Evolutionary conservation across 768 basidiomycete genomes (phyloP).

Genomic region (Boletus subparvulus): DNA sequence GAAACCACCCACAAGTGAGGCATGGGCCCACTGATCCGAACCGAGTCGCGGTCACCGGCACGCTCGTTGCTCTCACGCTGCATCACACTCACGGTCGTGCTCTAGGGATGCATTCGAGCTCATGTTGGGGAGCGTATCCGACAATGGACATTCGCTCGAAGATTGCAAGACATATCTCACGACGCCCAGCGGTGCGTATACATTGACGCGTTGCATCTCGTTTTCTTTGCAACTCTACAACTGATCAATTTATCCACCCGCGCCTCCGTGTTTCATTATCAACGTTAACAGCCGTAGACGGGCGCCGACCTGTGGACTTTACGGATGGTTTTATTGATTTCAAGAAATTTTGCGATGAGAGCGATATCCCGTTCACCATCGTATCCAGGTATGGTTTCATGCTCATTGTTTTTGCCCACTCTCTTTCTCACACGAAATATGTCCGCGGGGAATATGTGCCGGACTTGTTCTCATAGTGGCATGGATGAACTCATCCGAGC

Average conservation of each 20-base stretch:
- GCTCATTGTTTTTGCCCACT: neutral
- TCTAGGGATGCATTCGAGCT: slow-evolving; percentile 81
- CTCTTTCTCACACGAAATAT: slow-evolving; percentile 9
- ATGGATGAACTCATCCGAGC: slow-evolving; percentile 95
- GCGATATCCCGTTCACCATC: slow-evolving; percentile 86
- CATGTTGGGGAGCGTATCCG: slow-evolving; percentile 80
- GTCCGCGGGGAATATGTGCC: slow-evolving; percentile 5
- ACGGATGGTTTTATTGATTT: slow-evolving; percentile 79
- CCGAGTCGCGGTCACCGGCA: neutral
- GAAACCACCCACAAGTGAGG: neutral
- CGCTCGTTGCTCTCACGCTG: slow-evolving; percentile 1
- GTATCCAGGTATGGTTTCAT: slow-evolving; percentile 72
- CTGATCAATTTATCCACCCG: neutral
- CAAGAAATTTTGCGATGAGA: slow-evolving; percentile 75
- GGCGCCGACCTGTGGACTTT: slow-evolving; percentile 12
- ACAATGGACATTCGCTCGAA: slow-evolving; percentile 77
- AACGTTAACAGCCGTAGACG: slow-evolving; percentile 7
- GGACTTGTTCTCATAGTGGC: slow-evolving; percentile 51
- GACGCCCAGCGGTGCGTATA: slow-evolving; percentile 51
- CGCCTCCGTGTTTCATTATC: neutral
- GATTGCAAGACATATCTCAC: slow-evolving; percentile 77
- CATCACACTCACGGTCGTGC: slow-evolving; percentile 18
- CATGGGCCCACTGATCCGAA: neutral
- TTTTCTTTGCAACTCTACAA: neutral
- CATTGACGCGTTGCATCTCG: neutral